Conservation (phyloP, 768 basidiomycete species). For the Leccinellum albellum region DNA sequence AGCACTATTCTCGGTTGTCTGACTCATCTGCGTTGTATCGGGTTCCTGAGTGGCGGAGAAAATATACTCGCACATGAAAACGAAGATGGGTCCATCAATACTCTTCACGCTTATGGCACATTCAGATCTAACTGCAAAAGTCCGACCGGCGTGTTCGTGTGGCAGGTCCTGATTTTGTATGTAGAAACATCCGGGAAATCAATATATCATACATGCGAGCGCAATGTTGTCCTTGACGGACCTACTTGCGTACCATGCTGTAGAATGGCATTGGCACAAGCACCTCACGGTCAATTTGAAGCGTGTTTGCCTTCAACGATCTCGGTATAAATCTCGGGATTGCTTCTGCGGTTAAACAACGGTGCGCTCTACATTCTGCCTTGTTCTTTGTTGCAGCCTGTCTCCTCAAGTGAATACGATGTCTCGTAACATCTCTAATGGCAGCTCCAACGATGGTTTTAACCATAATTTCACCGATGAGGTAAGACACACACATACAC, state of each 20-base stretch:
- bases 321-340: background rate
- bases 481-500: slow-evolving; percentile 8
- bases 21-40: background rate
- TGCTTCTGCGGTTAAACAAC: background rate
- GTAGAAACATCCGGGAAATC: background rate
- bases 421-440: slow-evolving; percentile 16
- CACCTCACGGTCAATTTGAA: background rate
- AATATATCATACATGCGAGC: slow-evolving; percentile 17
- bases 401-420: slow-evolving; percentile 8
- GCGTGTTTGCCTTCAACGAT: background rate
- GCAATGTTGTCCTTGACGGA: slow-evolving; percentile 3
- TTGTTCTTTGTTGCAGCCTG: background rate
- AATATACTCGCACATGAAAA: background rate
- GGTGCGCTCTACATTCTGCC: background rate
- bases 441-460: slow-evolving; percentile 18
- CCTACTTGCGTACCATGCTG: slow-evolving; percentile 22
- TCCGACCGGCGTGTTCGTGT: slow-evolving; percentile 1
- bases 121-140: background rate
- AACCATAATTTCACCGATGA: slow-evolving; percentile 31
- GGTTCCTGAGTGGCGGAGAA: slow-evolving; percentile 4
- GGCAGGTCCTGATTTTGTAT: slow-evolving; percentile 4
- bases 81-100: background rate
- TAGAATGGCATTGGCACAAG: slow-evolving; percentile 4
- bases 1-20: background rate
- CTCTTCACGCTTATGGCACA: background rate